phyloP scores from a whole-genome alignment of 805 yeast genomes.

The Starmera dryadoides region DNA sequence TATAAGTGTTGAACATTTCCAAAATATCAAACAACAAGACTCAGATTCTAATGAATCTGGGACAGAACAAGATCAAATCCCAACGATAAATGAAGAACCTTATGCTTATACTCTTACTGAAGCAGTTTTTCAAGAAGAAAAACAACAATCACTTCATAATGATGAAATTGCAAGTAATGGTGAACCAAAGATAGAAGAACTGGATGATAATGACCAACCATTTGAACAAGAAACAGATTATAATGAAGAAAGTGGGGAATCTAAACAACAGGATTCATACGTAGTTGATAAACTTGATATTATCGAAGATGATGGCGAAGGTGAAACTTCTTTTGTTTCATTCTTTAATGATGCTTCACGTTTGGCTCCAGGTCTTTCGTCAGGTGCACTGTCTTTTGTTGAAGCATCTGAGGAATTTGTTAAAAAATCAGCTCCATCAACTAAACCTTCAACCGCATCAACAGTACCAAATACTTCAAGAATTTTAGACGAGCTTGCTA shows the following conservation, averaged over 20 bases:
- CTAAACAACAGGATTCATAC: not conserved
- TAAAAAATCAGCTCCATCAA: not conserved
- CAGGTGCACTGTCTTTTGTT: constrained; percentile 6
- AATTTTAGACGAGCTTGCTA: too few species aligned
- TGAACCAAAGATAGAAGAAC: too few species aligned
- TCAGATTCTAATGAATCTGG: not conserved
- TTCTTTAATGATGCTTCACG: constrained; percentile 6
- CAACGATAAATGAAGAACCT: not conserved
- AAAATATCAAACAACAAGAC: not conserved
- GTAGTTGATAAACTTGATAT: too few species aligned
- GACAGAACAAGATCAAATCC: not conserved
- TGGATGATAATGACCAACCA: too few species aligned
- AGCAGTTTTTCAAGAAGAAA: too few species aligned
- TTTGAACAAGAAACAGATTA: not conserved
- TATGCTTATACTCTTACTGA: too few species aligned
- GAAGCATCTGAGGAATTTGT: constrained; percentile 11
- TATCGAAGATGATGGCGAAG: not conserved
- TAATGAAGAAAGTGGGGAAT: not conserved
- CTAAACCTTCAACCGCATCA: too few species aligned
- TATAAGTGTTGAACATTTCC: constrained; percentile 5
- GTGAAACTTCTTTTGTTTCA: constrained; percentile 11
- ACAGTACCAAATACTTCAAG: too few species aligned
- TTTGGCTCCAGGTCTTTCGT: not conserved
- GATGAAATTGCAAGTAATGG: too few species aligned
- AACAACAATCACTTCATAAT: too few species aligned